These are phyloP conservation scores for Schoenoplectus triqueter DNA, from an alignment of 202 grass and related monocot genomes.

Conservation along the genomic window DNA sequence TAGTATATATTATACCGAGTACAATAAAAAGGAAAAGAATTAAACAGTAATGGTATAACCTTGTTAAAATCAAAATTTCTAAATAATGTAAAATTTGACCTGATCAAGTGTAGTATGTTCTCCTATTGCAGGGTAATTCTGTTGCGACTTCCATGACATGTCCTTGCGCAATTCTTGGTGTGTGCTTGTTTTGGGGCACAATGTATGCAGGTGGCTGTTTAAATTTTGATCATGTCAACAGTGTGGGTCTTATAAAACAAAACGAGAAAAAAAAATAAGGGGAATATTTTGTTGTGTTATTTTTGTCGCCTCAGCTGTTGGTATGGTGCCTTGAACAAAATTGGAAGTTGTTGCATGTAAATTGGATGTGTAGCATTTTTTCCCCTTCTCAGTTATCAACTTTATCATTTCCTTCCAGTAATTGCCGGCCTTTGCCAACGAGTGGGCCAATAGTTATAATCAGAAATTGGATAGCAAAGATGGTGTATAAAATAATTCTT, in stretches of 20 bases:
- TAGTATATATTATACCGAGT: constrained; percentile 4
- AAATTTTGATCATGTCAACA: constrained; percentile 38
- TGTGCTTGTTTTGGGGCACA: constrained; percentile 20
- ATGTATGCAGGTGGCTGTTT: constrained; percentile 26
- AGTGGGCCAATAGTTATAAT: not conserved
- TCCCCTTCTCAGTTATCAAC: not conserved
- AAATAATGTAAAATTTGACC: not conserved
- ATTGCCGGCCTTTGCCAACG: not conserved
- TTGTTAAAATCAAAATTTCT: no score
- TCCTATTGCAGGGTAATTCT: constrained; percentile 28
- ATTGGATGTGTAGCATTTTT: constrained; percentile 11
- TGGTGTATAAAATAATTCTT: no score
- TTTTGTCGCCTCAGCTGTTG: constrained; percentile 33
- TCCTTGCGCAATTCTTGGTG: constrained; percentile 13
- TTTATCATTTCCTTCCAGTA: not conserved
- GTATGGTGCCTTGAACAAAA: constrained; percentile 23
- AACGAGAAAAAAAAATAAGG: not conserved
- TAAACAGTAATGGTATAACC: not conserved
- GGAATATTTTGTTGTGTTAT: constrained; percentile 14
- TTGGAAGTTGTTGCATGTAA: constrained; percentile 25
- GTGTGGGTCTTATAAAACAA: constrained; percentile 12
- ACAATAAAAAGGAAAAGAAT: not conserved
- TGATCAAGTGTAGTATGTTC: not conserved
- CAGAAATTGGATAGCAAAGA: no score
- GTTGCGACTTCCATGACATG: constrained; percentile 8